Base-by-base conservation (phyloP, 2,329 filamentous ascomycete genomes). In the Thelonectria discophora region DNA sequence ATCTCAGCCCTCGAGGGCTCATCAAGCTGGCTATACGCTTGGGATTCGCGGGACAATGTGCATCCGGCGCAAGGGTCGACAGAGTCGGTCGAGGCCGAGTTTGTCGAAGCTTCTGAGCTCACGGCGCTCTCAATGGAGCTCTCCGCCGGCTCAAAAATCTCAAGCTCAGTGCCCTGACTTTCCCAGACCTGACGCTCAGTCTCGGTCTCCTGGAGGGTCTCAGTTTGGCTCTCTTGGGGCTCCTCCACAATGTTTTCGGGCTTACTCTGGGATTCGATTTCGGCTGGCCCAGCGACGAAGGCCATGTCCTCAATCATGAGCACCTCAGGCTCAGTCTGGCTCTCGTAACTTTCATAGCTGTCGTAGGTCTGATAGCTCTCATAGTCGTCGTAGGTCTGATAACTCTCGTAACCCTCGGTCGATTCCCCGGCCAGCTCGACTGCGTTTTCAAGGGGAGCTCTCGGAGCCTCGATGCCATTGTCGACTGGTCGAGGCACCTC, bases 51-150 rank as follows among this genome's bases (percentile, higher is more conserved):
- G n/a, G 58, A 56, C 24, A 59, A 46, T 7, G 68, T 65, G 43
- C 66, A 70, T 11, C 65, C 64, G 5, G 63, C 66, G 37, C 69
- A 74, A 8, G 69, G 67, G 30, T 74, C 70, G 8, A 53, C 53
- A 1, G 61, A 65, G 7, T 60, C 56, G 1, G 45, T 43, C 11
- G 61, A 49, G 21, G 57, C 34, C 8, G 12, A 24, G 10, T 43
- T 30, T 10, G 55, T 32, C 15, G 58, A 46, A 10, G 54, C 45
- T 13, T 60, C 47, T 27, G 30, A 46, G 47, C 51, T 57, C 34
- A 48, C 49, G 2, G 43, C 40, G 13, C 56, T 45, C 32, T 57
- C 55, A 10, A 46, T 34, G 18, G 55, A 43, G 40, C 40, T 43
- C 40, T 43, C n/a, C 15, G n/a, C n/a, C 17, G 40, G 21, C 32